Evolutionary conservation across 768 basidiomycete species (phyloP).

Genomic region (Rossbeevera mucosa): DNA sequence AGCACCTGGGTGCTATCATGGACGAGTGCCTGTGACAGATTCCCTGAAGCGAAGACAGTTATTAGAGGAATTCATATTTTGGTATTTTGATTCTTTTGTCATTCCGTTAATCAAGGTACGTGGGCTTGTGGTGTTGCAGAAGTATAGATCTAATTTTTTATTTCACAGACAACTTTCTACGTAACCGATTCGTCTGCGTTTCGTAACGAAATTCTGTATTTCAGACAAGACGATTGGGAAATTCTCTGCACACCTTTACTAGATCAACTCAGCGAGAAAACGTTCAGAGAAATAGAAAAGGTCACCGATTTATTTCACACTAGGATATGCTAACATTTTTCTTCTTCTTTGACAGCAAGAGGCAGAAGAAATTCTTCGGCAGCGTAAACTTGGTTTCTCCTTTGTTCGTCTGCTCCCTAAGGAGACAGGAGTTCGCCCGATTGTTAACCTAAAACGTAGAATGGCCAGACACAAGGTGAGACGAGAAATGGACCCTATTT

Average conservation of each 20-base stretch:
- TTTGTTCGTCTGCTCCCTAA: conserved; percentile 90
- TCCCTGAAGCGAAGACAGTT: conserved; percentile 73
- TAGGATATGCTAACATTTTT: not conserved
- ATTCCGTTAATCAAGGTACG: conserved; percentile 72
- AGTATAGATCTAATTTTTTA: not conserved
- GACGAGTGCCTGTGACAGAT: conserved; percentile 60
- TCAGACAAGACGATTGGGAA: conserved; percentile 94
- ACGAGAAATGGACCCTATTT: not conserved
- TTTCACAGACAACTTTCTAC: conserved; percentile 80
- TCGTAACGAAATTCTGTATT: conserved; percentile 80
- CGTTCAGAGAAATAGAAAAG: conserved; percentile 66
- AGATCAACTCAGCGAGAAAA: conserved; percentile 61
- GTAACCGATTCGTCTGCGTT: conserved; percentile 88
- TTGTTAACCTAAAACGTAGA: conserved; percentile 79
- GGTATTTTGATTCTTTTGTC: conserved; percentile 89
- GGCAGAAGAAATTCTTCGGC: conserved; percentile 60
- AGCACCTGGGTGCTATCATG: conserved; percentile 33
- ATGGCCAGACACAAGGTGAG: conserved; percentile 33
- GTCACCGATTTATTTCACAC: conserved; percentile 34
- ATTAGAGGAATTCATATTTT: conserved; percentile 84
- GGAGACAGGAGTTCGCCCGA: conserved; percentile 90
- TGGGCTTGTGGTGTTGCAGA: not conserved
- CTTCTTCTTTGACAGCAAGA: conserved; percentile 48
- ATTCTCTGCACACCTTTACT: conserved; percentile 76
- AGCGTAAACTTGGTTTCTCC: conserved; percentile 75